Evolutionary conservation across 2,329 filamentous ascomycete species (phyloP).

Genomic region (Microthyrium microscopicum): DNA sequence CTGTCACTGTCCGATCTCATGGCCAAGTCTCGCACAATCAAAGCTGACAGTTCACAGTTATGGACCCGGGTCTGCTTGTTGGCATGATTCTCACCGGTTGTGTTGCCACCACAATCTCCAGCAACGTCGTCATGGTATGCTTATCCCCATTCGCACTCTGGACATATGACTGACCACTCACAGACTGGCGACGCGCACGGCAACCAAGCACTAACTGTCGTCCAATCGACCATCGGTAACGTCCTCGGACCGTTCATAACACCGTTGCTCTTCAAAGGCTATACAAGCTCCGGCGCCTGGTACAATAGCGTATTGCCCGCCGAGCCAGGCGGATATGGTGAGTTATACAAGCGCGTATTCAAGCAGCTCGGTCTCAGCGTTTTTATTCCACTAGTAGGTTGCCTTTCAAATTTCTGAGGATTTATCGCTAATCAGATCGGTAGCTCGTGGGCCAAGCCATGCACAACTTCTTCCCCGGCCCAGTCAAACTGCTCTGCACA

Average conservation of each 20-base stretch:
- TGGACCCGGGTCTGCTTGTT: conserved; percentile 47
- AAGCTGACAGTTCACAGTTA: no score
- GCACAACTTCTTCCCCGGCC: conserved; percentile 36
- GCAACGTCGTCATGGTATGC: conserved; percentile 62
- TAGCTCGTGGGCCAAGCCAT: conserved; percentile 40
- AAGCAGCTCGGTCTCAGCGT: conserved; percentile 52
- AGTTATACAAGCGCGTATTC: conserved; percentile 50
- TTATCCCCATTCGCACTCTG: no score
- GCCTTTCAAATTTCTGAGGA: not conserved
- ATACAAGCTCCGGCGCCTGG: conserved; percentile 34
- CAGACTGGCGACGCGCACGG: conserved; percentile 50
- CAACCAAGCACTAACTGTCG: conserved; percentile 30
- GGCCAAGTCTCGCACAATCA: no score
- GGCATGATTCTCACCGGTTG: conserved; percentile 50
- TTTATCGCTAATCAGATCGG: not conserved
- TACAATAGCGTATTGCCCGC: conserved; percentile 41
- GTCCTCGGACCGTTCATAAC: conserved; percentile 51
- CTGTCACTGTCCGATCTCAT: no score
- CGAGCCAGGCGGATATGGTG: conserved; percentile 33
- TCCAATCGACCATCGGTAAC: conserved; percentile 55
- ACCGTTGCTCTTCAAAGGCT: conserved; percentile 45
- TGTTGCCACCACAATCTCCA: conserved; percentile 55
- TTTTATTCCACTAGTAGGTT: conserved; percentile 37
- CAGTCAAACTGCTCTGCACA: conserved; percentile 35
- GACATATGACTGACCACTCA: no score